phyloP scores from a whole-genome alignment of 140 eudicot genomes.

The Anethum foeniculum region DNA sequence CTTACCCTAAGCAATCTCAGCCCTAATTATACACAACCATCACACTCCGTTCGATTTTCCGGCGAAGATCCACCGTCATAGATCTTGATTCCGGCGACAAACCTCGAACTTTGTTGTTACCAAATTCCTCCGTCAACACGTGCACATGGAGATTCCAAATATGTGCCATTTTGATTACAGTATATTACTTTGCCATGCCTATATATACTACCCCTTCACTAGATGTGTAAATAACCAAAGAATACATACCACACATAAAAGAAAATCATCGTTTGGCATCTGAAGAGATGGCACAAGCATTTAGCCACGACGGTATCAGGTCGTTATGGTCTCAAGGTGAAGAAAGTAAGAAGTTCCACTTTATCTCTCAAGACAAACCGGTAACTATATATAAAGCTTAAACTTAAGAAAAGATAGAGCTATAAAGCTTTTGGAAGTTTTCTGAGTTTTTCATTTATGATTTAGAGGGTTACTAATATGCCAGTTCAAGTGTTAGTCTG shows the following conservation, averaged over 20 bases:
- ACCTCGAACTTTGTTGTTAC: too few species aligned
- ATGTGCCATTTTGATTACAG: background rate
- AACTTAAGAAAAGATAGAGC: background rate
- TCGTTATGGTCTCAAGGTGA: slow-evolving; percentile 7
- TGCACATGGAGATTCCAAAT: slow-evolving; percentile 1
- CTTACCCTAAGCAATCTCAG: too few species aligned
- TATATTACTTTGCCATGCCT: slow-evolving; percentile 1
- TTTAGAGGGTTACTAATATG: background rate
- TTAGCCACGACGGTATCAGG: slow-evolving; percentile 1
- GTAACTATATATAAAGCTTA: background rate
- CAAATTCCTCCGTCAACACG: too few species aligned
- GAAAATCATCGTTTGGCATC: background rate
- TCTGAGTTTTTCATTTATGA: background rate
- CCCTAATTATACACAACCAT: too few species aligned
- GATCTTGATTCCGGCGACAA: too few species aligned
- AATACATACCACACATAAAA: background rate
- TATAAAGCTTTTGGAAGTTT: background rate
- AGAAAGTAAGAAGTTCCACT: background rate
- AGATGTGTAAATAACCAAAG: background rate
- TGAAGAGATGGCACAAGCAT: slow-evolving; percentile 9
- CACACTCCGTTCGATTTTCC: too few species aligned
- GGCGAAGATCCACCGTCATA: too few species aligned
- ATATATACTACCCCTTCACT: background rate
- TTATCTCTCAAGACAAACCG: slow-evolving; percentile 7
- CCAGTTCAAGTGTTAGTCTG: background rate